Base-by-base conservation (phyloP, 1,284 basidiomycete species). In the Entoloma clypeatum region DNA sequence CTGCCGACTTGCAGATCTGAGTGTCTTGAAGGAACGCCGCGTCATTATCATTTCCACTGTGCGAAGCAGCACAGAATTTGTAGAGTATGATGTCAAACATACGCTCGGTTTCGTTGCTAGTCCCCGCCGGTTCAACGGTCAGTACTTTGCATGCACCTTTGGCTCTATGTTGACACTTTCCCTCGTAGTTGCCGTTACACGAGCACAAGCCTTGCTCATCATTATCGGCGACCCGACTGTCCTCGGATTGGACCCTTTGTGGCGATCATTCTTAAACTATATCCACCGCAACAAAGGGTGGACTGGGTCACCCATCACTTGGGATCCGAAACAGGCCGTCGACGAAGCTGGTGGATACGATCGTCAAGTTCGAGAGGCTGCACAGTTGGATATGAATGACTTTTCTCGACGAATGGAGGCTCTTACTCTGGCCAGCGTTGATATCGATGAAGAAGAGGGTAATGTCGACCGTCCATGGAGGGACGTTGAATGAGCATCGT, bases 11-110 rank as follows among this genome's bases (percentile, higher is more conserved):
- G 34, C 7, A 14, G 2, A 51, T 44, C 33, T 33, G 9, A 29
- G 2, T 10, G 13, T 18, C 13, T 11, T 41, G 17, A 39, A 82
- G 78, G 81, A 84, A 61, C 74, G 79, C 11, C 66, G 69, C 0
- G 69, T 80, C 5, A 81, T 84, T 34, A 79, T 84, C 47, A 70
- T 84, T 9, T 81, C 79, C 2, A 81, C 79, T 7, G 81, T 83
- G 1, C 63, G 81, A 46, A 81, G 78, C 51, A 80, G 71, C 52
- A 61, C 58, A 3, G 68, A 80, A 21, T 75, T 69, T 48, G 61
- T 83, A n/a, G 60, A 70, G 11, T 74, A 72, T 27, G 79, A 83
- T 54, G 61, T 82, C 34, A 67, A 61, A 36, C 70, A 75, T 38
- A 74, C 76, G 0, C 67, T 82, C 2, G 80, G 80, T 3, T 83